Conservation (phyloP, 768 basidiomycete species). For the Leccinum broughii region DNA sequence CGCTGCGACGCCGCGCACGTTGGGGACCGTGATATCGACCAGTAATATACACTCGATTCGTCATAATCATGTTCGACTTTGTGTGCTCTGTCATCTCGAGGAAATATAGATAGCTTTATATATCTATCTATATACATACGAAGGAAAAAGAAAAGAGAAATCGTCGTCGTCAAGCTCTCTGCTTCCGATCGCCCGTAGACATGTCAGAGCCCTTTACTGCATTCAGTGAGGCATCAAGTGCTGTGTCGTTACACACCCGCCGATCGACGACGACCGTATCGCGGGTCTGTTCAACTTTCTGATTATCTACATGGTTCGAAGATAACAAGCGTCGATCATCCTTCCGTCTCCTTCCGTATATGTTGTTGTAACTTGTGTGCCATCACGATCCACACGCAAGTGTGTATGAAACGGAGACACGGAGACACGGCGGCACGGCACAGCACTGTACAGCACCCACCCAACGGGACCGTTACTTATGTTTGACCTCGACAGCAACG, state of each 20-base stretch:
- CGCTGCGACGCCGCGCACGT: not conserved
- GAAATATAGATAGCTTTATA: not conserved
- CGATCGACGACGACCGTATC: not conserved
- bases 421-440: not conserved
- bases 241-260: not conserved
- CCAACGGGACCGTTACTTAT: not conserved
- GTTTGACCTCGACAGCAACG: conserved; percentile 6
- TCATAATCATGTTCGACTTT: not conserved
- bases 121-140: not conserved
- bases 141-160: not conserved
- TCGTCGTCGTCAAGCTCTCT: not conserved
- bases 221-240: not conserved
- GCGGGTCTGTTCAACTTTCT: not conserved
- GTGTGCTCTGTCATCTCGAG: not conserved
- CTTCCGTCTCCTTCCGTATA: not conserved
- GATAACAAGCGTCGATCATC: not conserved
- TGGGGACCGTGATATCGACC: not conserved
- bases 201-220: too few species aligned
- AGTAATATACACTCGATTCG: not conserved
- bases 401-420: conserved; percentile 8
- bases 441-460: not conserved
- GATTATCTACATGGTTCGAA: not conserved
- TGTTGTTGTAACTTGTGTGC: not conserved
- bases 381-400: not conserved
- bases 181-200: too few species aligned